A percentile compares a stretch with the other conserved stretches of the same genome.
phyloP scores from a whole-genome alignment of 1,139 yeast genomes.

The Scheffersomyces titani region DNA sequence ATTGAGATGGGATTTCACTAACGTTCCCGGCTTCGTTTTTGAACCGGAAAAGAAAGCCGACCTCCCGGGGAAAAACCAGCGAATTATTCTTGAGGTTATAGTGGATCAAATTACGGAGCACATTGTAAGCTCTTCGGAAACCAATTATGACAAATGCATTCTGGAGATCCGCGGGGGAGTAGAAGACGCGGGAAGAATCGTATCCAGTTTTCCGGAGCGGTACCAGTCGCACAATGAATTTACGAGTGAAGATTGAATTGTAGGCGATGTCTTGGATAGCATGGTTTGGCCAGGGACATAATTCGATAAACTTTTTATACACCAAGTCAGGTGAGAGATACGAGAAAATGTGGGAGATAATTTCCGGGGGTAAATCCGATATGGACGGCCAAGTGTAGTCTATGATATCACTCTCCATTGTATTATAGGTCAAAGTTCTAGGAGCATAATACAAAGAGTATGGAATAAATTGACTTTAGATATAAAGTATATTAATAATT shows the following conservation, averaged over 20 bases:
- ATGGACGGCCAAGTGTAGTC: background rate
- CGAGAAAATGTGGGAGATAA: conserved; percentile 12
- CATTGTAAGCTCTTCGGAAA: conserved; percentile 13
- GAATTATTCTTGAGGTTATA: conserved; percentile 9
- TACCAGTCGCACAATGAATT: conserved; percentile 4
- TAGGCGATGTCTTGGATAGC: conserved; percentile 8
- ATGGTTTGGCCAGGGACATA: conserved; percentile 3
- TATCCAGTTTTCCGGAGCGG: conserved; percentile 1
- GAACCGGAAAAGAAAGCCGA: conserved; percentile 13
- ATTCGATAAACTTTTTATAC: conserved; percentile 14
- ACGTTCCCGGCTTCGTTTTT: background rate
- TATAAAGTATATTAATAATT: background rate
- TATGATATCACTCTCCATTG: background rate
- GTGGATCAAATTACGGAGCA: conserved; percentile 13
- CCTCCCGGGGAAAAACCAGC: conserved; percentile 15
- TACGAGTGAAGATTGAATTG: conserved; percentile 4
- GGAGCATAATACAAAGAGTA: background rate
- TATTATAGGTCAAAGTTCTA: background rate
- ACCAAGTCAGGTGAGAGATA: conserved; percentile 10
- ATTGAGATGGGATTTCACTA: background rate
- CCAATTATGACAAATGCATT: conserved; percentile 10
- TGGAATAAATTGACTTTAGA: background rate
- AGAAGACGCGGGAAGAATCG: conserved; percentile 13
- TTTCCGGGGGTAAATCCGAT: conserved; percentile 12
- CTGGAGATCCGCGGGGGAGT: conserved; percentile 3